Evolutionary conservation across 345 rosid genomes (phyloP).

Genomic region (Microcos paniculata): DNA sequence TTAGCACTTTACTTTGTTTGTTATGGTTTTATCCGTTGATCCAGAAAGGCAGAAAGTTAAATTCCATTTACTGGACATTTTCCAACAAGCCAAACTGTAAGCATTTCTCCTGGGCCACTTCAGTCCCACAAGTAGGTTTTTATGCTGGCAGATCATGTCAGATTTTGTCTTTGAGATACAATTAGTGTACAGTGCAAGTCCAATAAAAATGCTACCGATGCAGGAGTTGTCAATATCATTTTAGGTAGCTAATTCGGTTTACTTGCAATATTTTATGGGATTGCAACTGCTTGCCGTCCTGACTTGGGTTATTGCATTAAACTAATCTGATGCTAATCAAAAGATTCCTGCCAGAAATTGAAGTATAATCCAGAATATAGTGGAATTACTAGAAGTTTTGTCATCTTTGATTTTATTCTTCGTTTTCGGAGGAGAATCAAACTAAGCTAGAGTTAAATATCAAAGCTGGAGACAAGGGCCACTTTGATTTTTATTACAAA

Average conservation of each 20-base stretch:
- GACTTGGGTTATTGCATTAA: constrained; percentile 17
- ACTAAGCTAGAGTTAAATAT: constrained; percentile 15
- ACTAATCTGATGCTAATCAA: constrained; percentile 17
- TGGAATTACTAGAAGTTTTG: constrained; percentile 1
- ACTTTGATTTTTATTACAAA: constrained; percentile 15
- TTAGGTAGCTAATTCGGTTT: background rate
- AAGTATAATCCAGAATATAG: constrained; percentile 14
- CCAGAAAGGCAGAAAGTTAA: background rate
- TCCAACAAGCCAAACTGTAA: background rate
- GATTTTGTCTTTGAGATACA: background rate
- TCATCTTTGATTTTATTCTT: constrained; percentile 14
- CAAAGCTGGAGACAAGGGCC: constrained; percentile 25
- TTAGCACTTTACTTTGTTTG: background rate
- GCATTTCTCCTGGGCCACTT: background rate
- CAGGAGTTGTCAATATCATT: background rate
- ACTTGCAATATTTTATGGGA: background rate
- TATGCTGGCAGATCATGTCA: background rate
- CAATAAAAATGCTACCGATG: background rate
- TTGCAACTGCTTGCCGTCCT: constrained; percentile 34
- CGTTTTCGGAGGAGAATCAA: constrained; percentile 5
- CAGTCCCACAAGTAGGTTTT: background rate
- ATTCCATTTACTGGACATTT: background rate
- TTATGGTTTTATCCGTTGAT: background rate
- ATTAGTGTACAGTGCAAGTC: background rate
- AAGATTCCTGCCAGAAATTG: constrained; percentile 23